Evolutionary conservation across 2,329 filamentous ascomycete species (phyloP).

Genomic region (Stylonectria norvegica): DNA sequence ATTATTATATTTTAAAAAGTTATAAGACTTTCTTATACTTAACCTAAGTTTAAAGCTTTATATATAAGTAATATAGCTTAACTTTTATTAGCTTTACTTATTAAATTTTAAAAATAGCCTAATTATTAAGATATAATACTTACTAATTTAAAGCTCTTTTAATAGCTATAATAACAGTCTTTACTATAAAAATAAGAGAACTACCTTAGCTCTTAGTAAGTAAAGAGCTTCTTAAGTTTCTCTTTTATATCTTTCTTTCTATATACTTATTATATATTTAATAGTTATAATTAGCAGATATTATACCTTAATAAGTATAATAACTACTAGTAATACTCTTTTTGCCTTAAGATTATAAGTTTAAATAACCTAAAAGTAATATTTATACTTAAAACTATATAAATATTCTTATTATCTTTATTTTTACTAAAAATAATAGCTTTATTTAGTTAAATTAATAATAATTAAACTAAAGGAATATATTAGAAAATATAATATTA

Average conservation of each 20-base stretch:
- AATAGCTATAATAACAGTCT: background rate
- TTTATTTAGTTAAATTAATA: background rate
- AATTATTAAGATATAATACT: conserved; percentile 4
- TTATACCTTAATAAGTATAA: background rate
- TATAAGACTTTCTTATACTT: too few relatives aligned
- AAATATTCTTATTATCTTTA: background rate
- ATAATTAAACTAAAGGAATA: too few relatives aligned
- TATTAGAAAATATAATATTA: too few relatives aligned
- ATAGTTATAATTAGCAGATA: background rate
- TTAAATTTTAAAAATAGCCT: conserved; percentile 5
- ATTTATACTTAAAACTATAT: background rate
- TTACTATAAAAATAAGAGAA: conserved; percentile 2
- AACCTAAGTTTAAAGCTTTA: too few relatives aligned
- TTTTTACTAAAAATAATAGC: background rate
- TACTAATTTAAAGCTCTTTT: background rate
- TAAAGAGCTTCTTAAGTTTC: too few relatives aligned
- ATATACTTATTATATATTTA: background rate
- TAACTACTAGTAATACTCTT: background rate
- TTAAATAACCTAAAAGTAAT: background rate
- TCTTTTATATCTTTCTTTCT: too few relatives aligned
- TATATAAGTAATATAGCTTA: too few relatives aligned
- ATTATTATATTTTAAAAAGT: too few relatives aligned
- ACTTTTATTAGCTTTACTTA: too few relatives aligned
- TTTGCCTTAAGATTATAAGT: background rate
- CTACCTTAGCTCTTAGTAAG: conserved; percentile 1